Conservation (phyloP, 805 yeast genomes). For the Spathaspora girioi region DNA sequence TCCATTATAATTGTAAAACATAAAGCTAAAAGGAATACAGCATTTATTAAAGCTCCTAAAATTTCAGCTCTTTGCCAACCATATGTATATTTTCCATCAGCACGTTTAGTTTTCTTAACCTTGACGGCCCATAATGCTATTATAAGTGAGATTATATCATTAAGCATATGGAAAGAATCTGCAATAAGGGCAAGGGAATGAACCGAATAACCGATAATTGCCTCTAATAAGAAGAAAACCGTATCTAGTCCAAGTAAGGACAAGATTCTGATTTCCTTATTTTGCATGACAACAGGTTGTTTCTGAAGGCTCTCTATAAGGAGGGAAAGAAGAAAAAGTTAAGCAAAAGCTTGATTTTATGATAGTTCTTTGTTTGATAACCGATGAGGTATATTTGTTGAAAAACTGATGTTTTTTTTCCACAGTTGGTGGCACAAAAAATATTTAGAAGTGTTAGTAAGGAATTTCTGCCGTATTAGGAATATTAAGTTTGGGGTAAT, state of each 20-base stretch:
- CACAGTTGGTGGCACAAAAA: too few relatives aligned
- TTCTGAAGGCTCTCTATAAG: too few relatives aligned
- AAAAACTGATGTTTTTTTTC: too few relatives aligned
- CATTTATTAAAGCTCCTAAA: constrained; percentile 89
- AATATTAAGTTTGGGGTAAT: too few relatives aligned
- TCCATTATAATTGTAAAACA: constrained; percentile 91
- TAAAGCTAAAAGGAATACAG: constrained; percentile 86
- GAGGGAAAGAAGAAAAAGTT: too few relatives aligned
- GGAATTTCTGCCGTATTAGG: too few relatives aligned
- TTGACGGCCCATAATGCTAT: constrained; percentile 96
- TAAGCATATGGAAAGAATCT: constrained; percentile 96
- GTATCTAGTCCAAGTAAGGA: constrained; percentile 74
- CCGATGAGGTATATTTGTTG: too few relatives aligned
- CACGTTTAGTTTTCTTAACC: constrained; percentile 76
- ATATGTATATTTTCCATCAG: constrained; percentile 87
- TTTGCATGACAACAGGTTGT: constrained; percentile 19
- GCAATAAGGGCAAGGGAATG: constrained; percentile 94
- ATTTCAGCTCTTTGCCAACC: constrained; percentile 99
- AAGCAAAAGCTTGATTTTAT: too few relatives aligned
- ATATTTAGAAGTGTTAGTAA: too few relatives aligned
- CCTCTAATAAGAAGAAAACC: constrained; percentile 79
- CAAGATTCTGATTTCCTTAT: constrained; percentile 69
- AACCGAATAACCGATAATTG: constrained; percentile 82
- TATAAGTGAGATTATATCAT: constrained; percentile 83
- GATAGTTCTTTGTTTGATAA: too few relatives aligned